phyloP scores from a whole-genome alignment of 176 grass and related monocot species.

The Ensete glaucum region DNA sequence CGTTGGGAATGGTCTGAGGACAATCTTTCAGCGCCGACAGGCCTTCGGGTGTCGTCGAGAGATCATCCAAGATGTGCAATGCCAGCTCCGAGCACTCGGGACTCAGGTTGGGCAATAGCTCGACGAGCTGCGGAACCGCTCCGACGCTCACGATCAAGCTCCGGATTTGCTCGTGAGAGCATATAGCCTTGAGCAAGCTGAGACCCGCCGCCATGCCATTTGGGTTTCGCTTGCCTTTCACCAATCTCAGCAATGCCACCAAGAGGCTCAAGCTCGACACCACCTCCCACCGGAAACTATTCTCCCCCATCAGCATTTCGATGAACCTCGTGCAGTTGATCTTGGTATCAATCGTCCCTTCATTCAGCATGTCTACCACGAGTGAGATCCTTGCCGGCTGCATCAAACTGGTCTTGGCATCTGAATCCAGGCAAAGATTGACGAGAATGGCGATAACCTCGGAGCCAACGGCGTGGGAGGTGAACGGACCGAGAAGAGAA shows the following conservation, averaged over 20 bases:
- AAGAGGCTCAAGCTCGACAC: constrained; percentile 77
- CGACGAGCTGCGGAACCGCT: constrained; percentile 63
- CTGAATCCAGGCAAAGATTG: constrained; percentile 44
- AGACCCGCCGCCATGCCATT: constrained; percentile 40
- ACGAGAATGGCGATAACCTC: constrained; percentile 76
- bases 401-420: constrained; percentile 56
- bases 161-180: constrained; percentile 38
- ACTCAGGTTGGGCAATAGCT: constrained; percentile 40
- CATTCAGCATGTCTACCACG: constrained; percentile 83
- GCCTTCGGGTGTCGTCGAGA: constrained; percentile 41
- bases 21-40: constrained; percentile 65
- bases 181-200: constrained; percentile 61
- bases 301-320: constrained; percentile 64
- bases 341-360: constrained; percentile 79
- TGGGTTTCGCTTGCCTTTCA: constrained; percentile 52
- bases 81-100: constrained; percentile 56
- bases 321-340: constrained; percentile 68
- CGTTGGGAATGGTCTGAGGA: constrained; percentile 53
- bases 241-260: constrained; percentile 59
- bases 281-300: constrained; percentile 65
- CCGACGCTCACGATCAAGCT: constrained; percentile 56
- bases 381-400: constrained; percentile 81
- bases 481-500: constrained; percentile 77
- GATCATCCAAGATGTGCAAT: constrained; percentile 53
- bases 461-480: constrained; percentile 69